A percentile compares a stretch with the other conserved stretches of the same genome.
phyloP scores from a whole-genome alignment of 2,329 filamentous ascomycete genomes.

The Aspergillus sergii region DNA sequence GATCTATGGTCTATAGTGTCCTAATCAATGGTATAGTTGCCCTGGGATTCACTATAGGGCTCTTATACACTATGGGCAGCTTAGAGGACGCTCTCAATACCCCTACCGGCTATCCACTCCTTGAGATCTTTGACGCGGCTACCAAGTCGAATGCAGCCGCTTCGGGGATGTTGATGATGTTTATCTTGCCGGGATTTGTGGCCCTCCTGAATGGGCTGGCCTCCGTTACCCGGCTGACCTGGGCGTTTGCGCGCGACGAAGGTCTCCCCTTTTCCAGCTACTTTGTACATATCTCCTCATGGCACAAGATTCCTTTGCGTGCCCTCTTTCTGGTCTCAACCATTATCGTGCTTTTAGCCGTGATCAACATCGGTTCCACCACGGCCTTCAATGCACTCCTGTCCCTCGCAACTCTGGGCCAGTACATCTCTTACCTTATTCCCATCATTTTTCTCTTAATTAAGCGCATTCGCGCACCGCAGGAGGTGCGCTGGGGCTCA shows the following conservation, averaged over 20 bases:
- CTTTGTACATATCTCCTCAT: conserved; percentile 29
- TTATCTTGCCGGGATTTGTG: conserved; percentile 26
- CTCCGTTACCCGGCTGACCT: conserved; percentile 44
- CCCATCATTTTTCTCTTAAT: conserved; percentile 37
- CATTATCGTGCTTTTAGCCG: conserved; percentile 31
- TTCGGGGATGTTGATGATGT: conserved; percentile 46
- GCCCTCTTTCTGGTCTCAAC: conserved; percentile 31
- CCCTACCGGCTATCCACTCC: conserved; percentile 50
- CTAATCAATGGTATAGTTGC: conserved; percentile 51
- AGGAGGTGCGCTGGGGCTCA: conserved; percentile 16
- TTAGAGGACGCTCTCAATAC: conserved; percentile 40
- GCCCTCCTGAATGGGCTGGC: conserved; percentile 27
- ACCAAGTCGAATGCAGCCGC: conserved; percentile 45
- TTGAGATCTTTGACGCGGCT: conserved; percentile 54
- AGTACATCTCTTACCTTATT: conserved; percentile 55
- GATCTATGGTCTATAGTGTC: conserved; percentile 49
- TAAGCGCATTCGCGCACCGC: conserved; percentile 7
- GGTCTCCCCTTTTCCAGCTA: conserved; percentile 43
- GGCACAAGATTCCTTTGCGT: conserved; percentile 44
- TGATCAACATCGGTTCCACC: conserved; percentile 28
- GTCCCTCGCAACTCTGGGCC: conserved; percentile 52
- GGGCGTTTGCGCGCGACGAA: conserved; percentile 48
- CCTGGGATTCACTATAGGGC: conserved; percentile 46
- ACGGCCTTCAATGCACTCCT: conserved; percentile 56
- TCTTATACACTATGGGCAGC: conserved; percentile 48